These are phyloP conservation scores for Neurospora africana DNA, from an alignment of 495 filamentous ascomycete genomes.

Conservation along the genomic window DNA sequence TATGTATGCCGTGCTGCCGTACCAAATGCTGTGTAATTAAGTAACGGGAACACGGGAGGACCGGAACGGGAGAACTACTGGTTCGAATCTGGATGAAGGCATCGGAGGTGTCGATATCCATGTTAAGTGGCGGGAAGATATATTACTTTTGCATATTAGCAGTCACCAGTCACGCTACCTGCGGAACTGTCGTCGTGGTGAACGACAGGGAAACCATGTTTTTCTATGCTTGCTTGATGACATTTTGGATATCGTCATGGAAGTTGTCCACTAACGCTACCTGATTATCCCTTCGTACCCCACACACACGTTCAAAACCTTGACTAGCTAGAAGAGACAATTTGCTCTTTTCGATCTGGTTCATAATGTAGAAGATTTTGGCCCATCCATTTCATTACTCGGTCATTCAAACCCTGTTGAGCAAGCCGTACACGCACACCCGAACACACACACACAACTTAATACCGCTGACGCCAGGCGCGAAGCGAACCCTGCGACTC, in stretches of 20 bases:
- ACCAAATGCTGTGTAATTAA: not conserved
- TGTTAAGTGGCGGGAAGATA: not conserved
- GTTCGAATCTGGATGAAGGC: not conserved
- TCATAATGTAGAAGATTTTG: not conserved
- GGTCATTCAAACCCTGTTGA: not conserved
- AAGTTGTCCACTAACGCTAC: not conserved
- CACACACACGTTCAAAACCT: not conserved
- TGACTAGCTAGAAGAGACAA: no score
- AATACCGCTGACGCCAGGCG: not conserved
- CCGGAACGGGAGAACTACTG: not conserved
- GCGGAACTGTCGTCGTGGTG: no score
- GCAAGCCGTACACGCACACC: not conserved
- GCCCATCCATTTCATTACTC: not conserved
- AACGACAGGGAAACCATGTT: not conserved
- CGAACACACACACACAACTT: not conserved
- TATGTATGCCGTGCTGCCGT: not conserved
- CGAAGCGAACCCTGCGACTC: not conserved
- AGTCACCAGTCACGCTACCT: not conserved
- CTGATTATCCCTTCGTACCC: not conserved
- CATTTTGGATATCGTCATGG: not conserved
- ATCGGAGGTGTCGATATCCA: not conserved
- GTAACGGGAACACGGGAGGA: not conserved
- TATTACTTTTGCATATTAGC: not conserved
- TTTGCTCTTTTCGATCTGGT: not conserved
- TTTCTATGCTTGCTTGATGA: not conserved